Conservation (phyloP, 441 rosid genomes). For the Flueggea neowawraea region DNA sequence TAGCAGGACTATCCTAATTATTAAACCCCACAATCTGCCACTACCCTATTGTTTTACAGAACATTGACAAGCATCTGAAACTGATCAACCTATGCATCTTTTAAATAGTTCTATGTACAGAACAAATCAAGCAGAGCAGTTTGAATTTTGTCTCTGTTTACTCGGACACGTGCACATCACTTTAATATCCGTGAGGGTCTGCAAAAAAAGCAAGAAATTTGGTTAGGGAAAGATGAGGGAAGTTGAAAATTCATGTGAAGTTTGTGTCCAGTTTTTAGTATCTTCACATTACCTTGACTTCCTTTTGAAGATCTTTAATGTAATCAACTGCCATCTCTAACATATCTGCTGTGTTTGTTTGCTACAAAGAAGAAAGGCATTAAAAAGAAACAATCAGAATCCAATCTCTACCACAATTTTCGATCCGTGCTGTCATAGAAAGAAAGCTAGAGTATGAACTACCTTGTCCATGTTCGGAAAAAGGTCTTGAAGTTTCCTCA, state of each 20-base stretch:
- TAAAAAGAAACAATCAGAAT: neutral
- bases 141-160: constrained; percentile 19
- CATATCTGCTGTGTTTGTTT: constrained; percentile 77
- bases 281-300: constrained; percentile 45
- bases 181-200: constrained; percentile 41
- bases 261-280: too few relatives aligned
- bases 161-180: constrained; percentile 50
- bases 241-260: constrained; percentile 18
- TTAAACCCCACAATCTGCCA: too few relatives aligned
- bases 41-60: too few relatives aligned
- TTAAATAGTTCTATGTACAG: too few relatives aligned
- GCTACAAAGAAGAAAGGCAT: constrained; percentile 34
- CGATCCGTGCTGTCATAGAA: neutral
- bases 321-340: constrained; percentile 68
- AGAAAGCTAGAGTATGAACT: constrained; percentile 10
- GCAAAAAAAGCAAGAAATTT: constrained; percentile 20
- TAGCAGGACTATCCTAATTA: too few relatives aligned
- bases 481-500: constrained; percentile 54
- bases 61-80: too few relatives aligned
- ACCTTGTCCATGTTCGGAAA: constrained; percentile 78
- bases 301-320: constrained; percentile 66
- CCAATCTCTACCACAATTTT: neutral
- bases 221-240: constrained; percentile 10
- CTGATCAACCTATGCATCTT: too few relatives aligned
- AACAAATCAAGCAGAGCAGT: constrained; percentile 13